Evolutionary conservation across 345 rosid genomes (phyloP), one percentile per base, ranked within the genome.

Genomic region (Lagerstroemia speciosa): DNA sequence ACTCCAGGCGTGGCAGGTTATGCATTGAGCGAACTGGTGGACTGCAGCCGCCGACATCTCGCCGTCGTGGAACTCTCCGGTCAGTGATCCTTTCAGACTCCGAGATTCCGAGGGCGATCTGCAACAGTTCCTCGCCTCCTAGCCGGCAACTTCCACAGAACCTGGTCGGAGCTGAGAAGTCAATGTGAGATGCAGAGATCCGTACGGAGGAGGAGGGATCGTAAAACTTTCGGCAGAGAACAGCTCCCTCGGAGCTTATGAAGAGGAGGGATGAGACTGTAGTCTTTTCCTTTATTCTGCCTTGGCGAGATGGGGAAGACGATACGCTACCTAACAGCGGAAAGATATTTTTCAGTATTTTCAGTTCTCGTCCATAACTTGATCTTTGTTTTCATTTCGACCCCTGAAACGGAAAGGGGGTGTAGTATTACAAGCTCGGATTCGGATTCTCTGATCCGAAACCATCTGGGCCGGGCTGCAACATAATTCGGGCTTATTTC

Each of bases 1-100:
- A 82, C 92, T 89, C 98, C 98, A 94, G 64, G 99, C 90, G 75
- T 94, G 99, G 79, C 96, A 91, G 73, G 95, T 89, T 79, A 94
- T 85, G 84, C 86, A 88, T 69, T 82, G 86, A n/a, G 98, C 90
- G 63, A 91, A 82, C 74, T 88, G 93, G 67, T 91, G 92, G 78
- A 88, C 90, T 45, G 87, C 79, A 45, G 84, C 72, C 61, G 81
- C 82, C 55, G 95, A 91, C 99, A 91, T 94, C 66, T 70, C 69
- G 34, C 45, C 68, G 62, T 34, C 37, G 30, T 6, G 17, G 36
- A 67, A 55, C 16, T 40, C 31, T 38, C 32, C 52, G 33, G 40
- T 62, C 24, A 32, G 10, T 10, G 3, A 64, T 20, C 7, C 30
- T 29, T 19, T 66, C 37, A n/a, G 62, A 14, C 27, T 26, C 32